phyloP scores from a whole-genome alignment of 768 basidiomycete species.

The Scleroderma bovista region DNA sequence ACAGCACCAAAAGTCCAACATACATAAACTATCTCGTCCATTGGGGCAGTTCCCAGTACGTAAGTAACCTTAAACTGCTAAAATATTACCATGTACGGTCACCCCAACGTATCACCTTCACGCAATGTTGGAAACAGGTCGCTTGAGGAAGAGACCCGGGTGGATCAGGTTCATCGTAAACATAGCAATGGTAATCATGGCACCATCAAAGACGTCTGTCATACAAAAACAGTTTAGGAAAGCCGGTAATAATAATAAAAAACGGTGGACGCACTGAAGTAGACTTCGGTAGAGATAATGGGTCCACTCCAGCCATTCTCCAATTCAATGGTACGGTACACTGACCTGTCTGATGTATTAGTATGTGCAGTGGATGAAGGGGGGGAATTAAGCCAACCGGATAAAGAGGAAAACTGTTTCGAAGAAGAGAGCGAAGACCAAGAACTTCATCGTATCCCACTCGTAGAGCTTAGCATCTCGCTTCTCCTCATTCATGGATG shows the following conservation, averaged over 20 bases:
- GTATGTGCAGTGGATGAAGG: background rate
- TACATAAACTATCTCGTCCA: too few species aligned
- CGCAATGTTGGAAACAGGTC: background rate
- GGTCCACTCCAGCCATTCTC: constrained; percentile 37
- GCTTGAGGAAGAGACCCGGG: constrained; percentile 35
- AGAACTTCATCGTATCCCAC: constrained; percentile 18
- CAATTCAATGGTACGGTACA: constrained; percentile 11
- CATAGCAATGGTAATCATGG: constrained; percentile 42
- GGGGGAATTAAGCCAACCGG: constrained; percentile 28
- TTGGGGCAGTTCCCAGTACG: too few species aligned
- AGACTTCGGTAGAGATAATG: constrained; percentile 43
- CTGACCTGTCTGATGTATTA: constrained; percentile 1
- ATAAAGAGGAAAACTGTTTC: constrained; percentile 42
- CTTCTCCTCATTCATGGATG: background rate
- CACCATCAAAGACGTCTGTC: constrained; percentile 48
- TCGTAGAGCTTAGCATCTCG: background rate
- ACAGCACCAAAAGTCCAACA: too few species aligned
- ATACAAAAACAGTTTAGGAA: background rate
- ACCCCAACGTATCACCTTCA: background rate
- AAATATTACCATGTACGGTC: background rate
- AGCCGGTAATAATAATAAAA: background rate
- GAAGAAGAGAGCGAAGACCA: constrained; percentile 34
- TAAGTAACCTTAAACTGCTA: too few species aligned
- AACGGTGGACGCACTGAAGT: constrained; percentile 38
- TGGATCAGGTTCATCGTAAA: constrained; percentile 41